Evolutionary conservation across 345 rosid genomes (phyloP).

Genomic region (Gossypium ekmanianum): DNA sequence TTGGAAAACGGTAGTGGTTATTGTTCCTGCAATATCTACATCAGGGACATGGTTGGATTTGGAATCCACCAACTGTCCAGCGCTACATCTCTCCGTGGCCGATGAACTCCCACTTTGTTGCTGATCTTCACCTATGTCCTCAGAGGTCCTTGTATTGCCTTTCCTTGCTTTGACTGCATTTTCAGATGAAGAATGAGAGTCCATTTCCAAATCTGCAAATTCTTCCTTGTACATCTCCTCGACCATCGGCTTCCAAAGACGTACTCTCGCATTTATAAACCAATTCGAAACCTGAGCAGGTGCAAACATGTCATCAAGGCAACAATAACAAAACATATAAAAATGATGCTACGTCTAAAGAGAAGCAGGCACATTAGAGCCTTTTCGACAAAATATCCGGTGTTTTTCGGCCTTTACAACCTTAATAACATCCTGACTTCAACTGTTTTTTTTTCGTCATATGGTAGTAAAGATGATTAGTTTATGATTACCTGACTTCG

Average conservation of each 20-base stretch:
- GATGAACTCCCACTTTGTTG: constrained; percentile 52
- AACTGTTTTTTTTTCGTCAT: not conserved
- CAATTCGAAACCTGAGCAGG: constrained; percentile 79
- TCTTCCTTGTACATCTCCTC: constrained; percentile 99
- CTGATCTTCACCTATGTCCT: constrained; percentile 47
- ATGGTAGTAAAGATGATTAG: not conserved
- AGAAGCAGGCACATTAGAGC: not conserved
- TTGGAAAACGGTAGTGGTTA: constrained; percentile 29
- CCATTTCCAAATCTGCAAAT: constrained; percentile 63
- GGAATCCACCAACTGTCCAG: constrained; percentile 42
- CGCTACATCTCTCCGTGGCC: constrained; percentile 35
- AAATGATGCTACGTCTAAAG: not conserved
- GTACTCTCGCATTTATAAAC: constrained; percentile 97
- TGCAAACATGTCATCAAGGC: not conserved
- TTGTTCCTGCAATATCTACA: constrained; percentile 35
- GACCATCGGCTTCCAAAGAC: constrained; percentile 99
- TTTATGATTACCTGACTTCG: constrained; percentile 74
- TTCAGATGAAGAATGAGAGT: constrained; percentile 67
- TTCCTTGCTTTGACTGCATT: constrained; percentile 40
- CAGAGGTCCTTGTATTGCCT: constrained; percentile 29
- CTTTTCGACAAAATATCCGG: not conserved
- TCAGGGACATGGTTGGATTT: constrained; percentile 26
- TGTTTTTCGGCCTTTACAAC: too few species aligned
- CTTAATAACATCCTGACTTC: too few species aligned
- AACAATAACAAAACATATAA: not conserved